Evolutionary conservation across 495 filamentous ascomycete species (phyloP).

Genomic region (Penicillium roqueforti): DNA sequence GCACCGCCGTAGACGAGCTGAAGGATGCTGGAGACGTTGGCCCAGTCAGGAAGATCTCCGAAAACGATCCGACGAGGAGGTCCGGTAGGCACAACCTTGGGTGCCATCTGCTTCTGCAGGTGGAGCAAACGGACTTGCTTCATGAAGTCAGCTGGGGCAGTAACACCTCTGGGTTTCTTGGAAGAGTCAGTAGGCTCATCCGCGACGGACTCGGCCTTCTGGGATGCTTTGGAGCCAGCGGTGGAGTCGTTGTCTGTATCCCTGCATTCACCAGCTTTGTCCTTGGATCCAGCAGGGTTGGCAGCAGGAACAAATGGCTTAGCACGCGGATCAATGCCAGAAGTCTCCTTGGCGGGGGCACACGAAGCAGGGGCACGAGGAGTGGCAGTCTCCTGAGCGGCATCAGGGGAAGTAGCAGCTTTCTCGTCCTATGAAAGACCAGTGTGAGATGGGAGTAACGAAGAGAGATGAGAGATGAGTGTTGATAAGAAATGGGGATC

Average conservation of each 20-base stretch:
- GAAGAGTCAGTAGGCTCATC: neutral
- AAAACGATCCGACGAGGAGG: constrained; percentile 32
- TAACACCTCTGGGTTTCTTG: neutral
- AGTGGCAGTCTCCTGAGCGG: neutral
- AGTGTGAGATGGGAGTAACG: neutral
- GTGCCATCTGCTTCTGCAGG: neutral
- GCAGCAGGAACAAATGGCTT: neutral
- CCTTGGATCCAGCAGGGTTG: neutral
- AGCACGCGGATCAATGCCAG: neutral
- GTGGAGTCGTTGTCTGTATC: neutral
- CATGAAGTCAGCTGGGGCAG: neutral
- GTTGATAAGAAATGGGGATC: too few species aligned
- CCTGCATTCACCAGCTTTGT: neutral
- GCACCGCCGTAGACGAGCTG: constrained; percentile 42
- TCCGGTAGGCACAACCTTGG: neutral
- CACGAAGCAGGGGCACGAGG: neutral
- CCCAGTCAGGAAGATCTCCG: constrained; percentile 30
- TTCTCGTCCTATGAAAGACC: neutral
- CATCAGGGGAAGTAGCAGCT: neutral
- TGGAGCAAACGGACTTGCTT: neutral
- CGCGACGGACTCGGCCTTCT: neutral
- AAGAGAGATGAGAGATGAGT: neutral
- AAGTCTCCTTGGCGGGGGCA: neutral
- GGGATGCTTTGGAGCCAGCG: neutral
- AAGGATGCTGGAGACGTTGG: constrained; percentile 32